Evolutionary conservation across 306 rosid genomes (phyloP).

Genomic region (Cercis canadensis): DNA sequence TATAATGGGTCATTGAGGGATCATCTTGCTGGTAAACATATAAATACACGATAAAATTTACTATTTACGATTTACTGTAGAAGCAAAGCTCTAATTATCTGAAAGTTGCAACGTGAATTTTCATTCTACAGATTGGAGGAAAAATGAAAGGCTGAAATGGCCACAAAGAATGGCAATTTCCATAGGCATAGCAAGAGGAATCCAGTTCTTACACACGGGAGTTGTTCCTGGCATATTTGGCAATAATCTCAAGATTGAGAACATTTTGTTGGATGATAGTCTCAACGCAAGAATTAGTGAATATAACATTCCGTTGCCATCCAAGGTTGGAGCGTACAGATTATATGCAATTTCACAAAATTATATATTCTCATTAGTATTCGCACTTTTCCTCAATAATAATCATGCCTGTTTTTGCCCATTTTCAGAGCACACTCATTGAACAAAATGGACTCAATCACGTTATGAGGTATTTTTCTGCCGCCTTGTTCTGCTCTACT

Average conservation of each 20-base stretch:
- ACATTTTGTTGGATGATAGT: slow-evolving; percentile 66
- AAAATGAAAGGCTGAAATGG: slow-evolving; percentile 82
- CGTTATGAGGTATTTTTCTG: slow-evolving; percentile 41
- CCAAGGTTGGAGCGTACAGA: slow-evolving; percentile 52
- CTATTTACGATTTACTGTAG: slow-evolving; percentile 3
- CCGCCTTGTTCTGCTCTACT: slow-evolving; percentile 9
- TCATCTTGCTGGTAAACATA: slow-evolving; percentile 63
- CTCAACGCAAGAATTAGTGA: slow-evolving; percentile 76
- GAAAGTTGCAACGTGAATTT: slow-evolving; percentile 14
- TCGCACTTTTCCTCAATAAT: not conserved
- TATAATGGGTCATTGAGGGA: slow-evolving; percentile 63
- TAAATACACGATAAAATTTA: not conserved
- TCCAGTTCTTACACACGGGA: slow-evolving; percentile 76
- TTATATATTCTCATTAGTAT: not conserved
- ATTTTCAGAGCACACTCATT: slow-evolving; percentile 35
- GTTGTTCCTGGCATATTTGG: slow-evolving; percentile 69
- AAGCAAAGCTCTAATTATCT: not conserved
- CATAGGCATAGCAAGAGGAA: slow-evolving; percentile 72
- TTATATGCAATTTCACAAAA: not conserved
- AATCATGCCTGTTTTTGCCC: slow-evolving; percentile 18
- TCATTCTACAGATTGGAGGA: slow-evolving; percentile 65
- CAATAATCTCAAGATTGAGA: slow-evolving; percentile 70
- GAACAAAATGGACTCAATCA: slow-evolving; percentile 27
- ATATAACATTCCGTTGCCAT: slow-evolving; percentile 69
- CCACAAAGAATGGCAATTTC: slow-evolving; percentile 84